Percentiles rank a stretch among this genome's conserved stretches.
phyloP scores from a whole-genome alignment of 2,329 filamentous ascomycete genomes.

The Lasiodiplodia gonubiensis region DNA sequence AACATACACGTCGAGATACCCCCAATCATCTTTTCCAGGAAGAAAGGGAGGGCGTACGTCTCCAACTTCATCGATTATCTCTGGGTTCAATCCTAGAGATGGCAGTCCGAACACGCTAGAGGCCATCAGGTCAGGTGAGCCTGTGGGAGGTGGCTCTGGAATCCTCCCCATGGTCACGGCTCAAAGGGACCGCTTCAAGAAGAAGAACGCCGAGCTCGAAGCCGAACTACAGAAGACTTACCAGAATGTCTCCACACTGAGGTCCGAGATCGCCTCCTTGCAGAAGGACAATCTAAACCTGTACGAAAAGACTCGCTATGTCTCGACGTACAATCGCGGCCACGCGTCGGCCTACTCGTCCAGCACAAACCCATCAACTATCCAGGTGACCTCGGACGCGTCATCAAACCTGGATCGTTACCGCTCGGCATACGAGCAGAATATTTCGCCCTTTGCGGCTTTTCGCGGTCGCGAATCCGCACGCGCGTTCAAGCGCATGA shows the following conservation, averaged over 20 bases:
- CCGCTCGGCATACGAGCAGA: conserved; percentile 89
- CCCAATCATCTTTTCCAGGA: conserved; percentile 63
- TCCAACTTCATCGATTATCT: conserved; percentile 97
- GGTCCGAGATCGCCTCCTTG: conserved; percentile 87
- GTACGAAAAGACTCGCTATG: conserved; percentile 97
- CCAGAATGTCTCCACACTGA: conserved; percentile 78
- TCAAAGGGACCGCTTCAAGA: conserved; percentile 97
- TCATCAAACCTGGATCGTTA: conserved; percentile 80
- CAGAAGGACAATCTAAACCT: conserved; percentile 96
- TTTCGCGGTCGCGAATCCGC: conserved; percentile 94
- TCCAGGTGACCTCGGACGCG: conserved; percentile 64
- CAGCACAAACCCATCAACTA: conserved; percentile 77
- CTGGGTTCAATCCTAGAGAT: conserved; percentile 73
- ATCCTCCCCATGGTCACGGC: conserved; percentile 98
- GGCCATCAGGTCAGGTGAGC: conserved; percentile 66
- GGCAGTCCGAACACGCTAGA: conserved; percentile 50
- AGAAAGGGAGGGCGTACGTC: conserved; percentile 75
- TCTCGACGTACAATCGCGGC: conserved; percentile 87
- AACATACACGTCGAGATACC: conserved; percentile 82
- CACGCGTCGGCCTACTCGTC: conserved; percentile 60
- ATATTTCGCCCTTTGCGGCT: conserved; percentile 92
- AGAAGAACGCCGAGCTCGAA: conserved; percentile 90
- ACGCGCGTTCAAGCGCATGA: conserved; percentile 91
- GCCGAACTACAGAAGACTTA: conserved; percentile 86
- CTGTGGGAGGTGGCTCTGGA: conserved; percentile 77